These are phyloP conservation scores for Zymoseptoria brevis DNA, from an alignment of 2,329 filamentous ascomycete genomes.

Conservation along the genomic window DNA sequence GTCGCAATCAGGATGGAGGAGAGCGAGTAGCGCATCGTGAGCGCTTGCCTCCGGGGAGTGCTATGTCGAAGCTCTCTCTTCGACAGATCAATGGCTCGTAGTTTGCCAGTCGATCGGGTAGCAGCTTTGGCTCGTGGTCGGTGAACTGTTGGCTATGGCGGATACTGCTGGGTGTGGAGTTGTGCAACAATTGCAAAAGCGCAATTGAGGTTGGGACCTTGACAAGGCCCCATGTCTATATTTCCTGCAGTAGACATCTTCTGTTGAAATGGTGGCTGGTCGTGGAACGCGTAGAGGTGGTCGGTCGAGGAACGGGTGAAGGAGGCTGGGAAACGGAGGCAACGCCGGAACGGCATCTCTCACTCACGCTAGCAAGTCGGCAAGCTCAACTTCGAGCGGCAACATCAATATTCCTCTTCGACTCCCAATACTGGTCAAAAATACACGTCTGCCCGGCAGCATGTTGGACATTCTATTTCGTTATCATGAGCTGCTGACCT, in stretches of 20 bases:
- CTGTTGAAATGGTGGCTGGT: constrained; percentile 6
- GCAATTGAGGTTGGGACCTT: constrained; percentile 1
- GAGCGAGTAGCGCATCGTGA: constrained; percentile 10
- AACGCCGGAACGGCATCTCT: too few relatives aligned
- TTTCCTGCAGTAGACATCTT: constrained; percentile 4
- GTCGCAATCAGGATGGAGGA: constrained; percentile 13
- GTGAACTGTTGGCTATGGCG: constrained; percentile 10
- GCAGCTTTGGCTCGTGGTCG: not conserved
- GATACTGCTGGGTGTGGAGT: constrained; percentile 4
- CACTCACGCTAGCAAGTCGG: too few relatives aligned
- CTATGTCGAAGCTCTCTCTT: not conserved
- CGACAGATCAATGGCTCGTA: not conserved
- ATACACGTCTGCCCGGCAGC: not conserved
- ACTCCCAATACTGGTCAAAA: not conserved
- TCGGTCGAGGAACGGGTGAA: not conserved
- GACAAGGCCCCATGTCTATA: constrained; percentile 3
- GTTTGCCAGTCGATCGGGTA: not conserved
- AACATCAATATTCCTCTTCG: not conserved
- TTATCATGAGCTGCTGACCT: not conserved
- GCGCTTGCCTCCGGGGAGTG: constrained; percentile 1
- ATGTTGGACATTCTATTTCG: not conserved
- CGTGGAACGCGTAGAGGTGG: not conserved
- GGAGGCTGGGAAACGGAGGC: not conserved
- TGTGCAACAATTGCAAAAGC: constrained; percentile 10
- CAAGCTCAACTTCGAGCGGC: too few relatives aligned